A percentile compares a stretch with the other conserved stretches of the same genome.
Evolutionary conservation across 225 moss, liverwort and hornwort genomes (phyloP).

Genomic region (Straminergon stramineum): DNA sequence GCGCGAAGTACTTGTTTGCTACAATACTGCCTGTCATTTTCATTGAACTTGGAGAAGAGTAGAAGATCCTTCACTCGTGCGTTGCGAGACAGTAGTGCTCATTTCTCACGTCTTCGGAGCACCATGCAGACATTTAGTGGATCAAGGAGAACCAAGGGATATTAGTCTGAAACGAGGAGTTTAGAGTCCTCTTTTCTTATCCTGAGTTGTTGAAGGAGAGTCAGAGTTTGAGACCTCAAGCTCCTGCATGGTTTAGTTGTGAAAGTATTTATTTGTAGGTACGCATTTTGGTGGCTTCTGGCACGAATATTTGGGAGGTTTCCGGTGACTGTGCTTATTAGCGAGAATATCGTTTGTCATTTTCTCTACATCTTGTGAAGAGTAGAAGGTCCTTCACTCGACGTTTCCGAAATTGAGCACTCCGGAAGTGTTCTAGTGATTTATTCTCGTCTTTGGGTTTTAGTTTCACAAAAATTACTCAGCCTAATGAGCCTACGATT

Average conservation of each 20-base stretch:
- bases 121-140: neutral
- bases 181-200: neutral
- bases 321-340: neutral
- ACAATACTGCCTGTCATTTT: neutral
- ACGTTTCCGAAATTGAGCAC: neutral
- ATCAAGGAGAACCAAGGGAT: neutral
- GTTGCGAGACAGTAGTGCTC: neutral
- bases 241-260: neutral
- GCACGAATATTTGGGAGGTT: neutral
- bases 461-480: neutral
- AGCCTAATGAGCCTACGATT: neutral
- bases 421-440: neutral
- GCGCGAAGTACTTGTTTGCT: neutral
- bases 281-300: neutral
- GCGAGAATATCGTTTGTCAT: neutral
- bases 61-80: neutral
- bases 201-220: neutral
- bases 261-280: neutral
- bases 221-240: neutral
- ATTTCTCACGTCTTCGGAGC: neutral
- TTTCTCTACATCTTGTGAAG: neutral
- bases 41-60: neutral
- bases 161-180: neutral
- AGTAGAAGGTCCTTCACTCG: neutral
- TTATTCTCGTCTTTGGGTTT: neutral